phyloP scores from a whole-genome alignment of 1,139 yeast genomes.

The Eremothecium coryli region DNA sequence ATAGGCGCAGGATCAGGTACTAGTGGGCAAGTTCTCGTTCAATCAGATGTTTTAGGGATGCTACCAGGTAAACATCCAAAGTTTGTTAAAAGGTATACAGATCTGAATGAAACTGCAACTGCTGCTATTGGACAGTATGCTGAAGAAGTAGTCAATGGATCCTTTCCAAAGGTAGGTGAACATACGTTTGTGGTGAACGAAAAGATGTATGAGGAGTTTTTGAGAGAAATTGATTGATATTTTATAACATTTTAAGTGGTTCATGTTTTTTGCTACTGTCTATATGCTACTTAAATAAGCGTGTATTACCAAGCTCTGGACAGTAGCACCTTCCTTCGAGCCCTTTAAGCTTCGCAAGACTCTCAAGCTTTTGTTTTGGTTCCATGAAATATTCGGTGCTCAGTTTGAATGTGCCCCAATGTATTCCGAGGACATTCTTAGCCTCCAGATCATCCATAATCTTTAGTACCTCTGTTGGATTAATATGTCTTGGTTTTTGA shows the following conservation, averaged over 20 bases:
- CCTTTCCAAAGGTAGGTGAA: slow-evolving; percentile 51
- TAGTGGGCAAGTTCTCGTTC: slow-evolving; percentile 85
- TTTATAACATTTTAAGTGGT: no score
- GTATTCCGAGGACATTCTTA: slow-evolving; percentile 69
- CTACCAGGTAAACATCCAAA: slow-evolving; percentile 53
- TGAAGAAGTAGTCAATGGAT: slow-evolving; percentile 43
- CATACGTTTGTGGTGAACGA: slow-evolving; percentile 69
- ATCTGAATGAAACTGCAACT: slow-evolving; percentile 43
- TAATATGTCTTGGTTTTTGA: slow-evolving; percentile 78
- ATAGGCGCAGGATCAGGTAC: slow-evolving; percentile 87
- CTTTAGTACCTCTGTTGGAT: slow-evolving; percentile 66
- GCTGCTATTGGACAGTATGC: slow-evolving; percentile 47
- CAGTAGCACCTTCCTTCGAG: slow-evolving; percentile 36
- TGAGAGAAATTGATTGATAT: slow-evolving; percentile 9
- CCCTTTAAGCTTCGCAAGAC: slow-evolving; percentile 31
- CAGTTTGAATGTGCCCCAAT: slow-evolving; percentile 90
- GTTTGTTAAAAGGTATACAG: slow-evolving; percentile 65
- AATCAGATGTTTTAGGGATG: slow-evolving; percentile 77
- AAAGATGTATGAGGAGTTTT: slow-evolving; percentile 49
- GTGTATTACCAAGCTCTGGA: slow-evolving; percentile 48
- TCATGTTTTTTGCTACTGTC: not conserved
- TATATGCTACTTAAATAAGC: no score
- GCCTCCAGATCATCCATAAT: slow-evolving; percentile 59
- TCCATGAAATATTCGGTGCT: slow-evolving; percentile 83
- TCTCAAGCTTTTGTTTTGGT: slow-evolving; percentile 49